Conservation (phyloP, 2,329 filamentous ascomycete genomes). For the Nemania sp. region DNA sequence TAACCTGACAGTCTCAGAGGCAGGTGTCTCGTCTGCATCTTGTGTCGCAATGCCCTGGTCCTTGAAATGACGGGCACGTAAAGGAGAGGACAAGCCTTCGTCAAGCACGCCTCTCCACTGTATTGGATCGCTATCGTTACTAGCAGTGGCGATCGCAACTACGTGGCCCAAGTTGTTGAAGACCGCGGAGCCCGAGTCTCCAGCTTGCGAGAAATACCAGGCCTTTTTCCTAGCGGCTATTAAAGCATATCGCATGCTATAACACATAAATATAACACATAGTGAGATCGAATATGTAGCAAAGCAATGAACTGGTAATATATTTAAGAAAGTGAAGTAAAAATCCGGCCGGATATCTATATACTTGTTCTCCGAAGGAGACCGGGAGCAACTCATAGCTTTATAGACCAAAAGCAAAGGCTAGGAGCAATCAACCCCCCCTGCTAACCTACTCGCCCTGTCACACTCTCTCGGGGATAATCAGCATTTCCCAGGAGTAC, state of each 20-base stretch:
- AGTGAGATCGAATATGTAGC: too few relatives aligned
- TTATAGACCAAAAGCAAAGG: too few relatives aligned
- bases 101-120: neutral
- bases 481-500: constrained; percentile 10
- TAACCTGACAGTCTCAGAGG: neutral
- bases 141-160: constrained; percentile 7
- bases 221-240: too few relatives aligned
- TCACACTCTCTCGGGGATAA: constrained; percentile 4
- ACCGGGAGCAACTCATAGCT: too few relatives aligned
- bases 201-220: neutral
- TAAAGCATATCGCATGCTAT: too few relatives aligned
- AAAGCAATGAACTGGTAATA: too few relatives aligned
- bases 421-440: too few relatives aligned
- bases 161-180: neutral
- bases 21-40: constrained; percentile 1
- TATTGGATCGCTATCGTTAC: neutral
- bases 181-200: constrained; percentile 7
- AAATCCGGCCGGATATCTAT: too few relatives aligned
- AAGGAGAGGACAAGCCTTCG: neutral
- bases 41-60: constrained; percentile 2
- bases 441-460: too few relatives aligned
- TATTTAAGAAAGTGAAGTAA: too few relatives aligned
- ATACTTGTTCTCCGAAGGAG: too few relatives aligned
- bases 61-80: neutral
- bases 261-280: too few relatives aligned